A percentile compares a stretch with the other conserved stretches of the same genome.
phyloP scores from a whole-genome alignment of 164 flowering plant species.

The Vitis rotundifolia region DNA sequence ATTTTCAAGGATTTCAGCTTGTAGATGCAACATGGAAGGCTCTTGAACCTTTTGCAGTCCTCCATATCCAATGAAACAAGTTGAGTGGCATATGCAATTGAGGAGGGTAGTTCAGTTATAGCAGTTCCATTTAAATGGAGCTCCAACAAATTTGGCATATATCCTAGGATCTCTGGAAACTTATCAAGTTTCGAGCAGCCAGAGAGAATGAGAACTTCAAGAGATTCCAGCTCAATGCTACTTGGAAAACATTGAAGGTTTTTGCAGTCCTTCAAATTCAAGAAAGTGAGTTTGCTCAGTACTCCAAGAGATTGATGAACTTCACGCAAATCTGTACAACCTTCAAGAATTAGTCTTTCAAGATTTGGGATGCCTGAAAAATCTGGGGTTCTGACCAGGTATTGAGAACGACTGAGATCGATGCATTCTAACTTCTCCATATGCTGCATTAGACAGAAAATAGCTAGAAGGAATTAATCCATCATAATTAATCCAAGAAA shows the following conservation, averaged over 20 bases:
- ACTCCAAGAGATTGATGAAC: slow-evolving; percentile 8
- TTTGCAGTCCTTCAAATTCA: slow-evolving; percentile 5
- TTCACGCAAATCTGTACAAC: slow-evolving; percentile 6
- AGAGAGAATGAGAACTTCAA: not conserved
- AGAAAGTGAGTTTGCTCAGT: slow-evolving; percentile 4
- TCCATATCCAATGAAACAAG: slow-evolving; percentile 7
- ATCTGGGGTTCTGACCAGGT: slow-evolving; percentile 5
- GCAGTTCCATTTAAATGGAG: not conserved
- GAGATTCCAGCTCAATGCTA: not conserved
- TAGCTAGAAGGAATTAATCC: not conserved
- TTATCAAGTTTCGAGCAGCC: slow-evolving; percentile 1
- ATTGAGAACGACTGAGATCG: slow-evolving; percentile 10
- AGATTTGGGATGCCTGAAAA: slow-evolving; percentile 10
- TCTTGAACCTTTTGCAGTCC: not conserved
- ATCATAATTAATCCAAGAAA: not conserved
- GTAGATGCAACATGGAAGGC: not conserved
- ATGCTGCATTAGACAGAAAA: not conserved
- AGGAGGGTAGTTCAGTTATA: too few species aligned
- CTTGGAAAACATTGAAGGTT: slow-evolving; percentile 4
- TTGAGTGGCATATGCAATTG: too few species aligned
- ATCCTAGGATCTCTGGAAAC: not conserved
- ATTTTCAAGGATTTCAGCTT: not conserved
- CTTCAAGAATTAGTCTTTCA: slow-evolving; percentile 17
- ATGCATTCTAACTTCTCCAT: slow-evolving; percentile 10
- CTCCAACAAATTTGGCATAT: not conserved